Evolutionary conservation across 1,284 basidiomycete species (phyloP), one percentile per base, ranked within the genome.

Genomic region (Sporisorium scitamineum): DNA sequence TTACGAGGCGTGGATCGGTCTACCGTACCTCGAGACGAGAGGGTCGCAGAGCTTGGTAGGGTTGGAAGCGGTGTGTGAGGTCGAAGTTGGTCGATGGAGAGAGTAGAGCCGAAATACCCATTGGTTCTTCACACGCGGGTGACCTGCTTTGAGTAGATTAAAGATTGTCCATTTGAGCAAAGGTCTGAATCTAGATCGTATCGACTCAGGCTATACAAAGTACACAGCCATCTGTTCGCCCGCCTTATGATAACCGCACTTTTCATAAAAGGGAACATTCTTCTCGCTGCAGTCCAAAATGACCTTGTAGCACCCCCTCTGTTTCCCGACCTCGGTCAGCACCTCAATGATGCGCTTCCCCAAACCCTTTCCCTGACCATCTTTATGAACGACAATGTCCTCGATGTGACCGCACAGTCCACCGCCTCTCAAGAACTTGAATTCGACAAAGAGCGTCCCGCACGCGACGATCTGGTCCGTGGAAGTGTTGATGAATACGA

Each of bases 211-310:
- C 42, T 39, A 63, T n/a, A 54, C 64, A 57, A 53, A 78, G 67
- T 81, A 81, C 10, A 76, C 71, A 20, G 78, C 82, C 84, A 85
- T 85, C 70, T 85, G 64, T n/a, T 80, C 81, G 13, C 84, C 84
- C 11, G 76, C 80, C 52, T 71, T 64, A 32, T 83, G 78, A 70
- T 85, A 85, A 37, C 95, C 95, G 85, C 96, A 99, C 87, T 97
- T 98, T 87, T 94, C 89, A 86, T 99, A 99, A 88, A 99, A 99
- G 0, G 93, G 94, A 75, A 95, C 92, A 81, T 98, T 99, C 57
- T 90, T 89, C 72, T 94, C 91, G 83, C 90, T 94, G 86, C 96
- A 99, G 86, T 99, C 97, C 80, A 99, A 87, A 76, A 99, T 97
- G 22, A 94, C 94, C 90, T 99, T 97, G 88, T 97, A 97, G 24